phyloP scores from a whole-genome alignment of 495 filamentous ascomycete genomes.

The Pseudomonodictys pantanalensis region DNA sequence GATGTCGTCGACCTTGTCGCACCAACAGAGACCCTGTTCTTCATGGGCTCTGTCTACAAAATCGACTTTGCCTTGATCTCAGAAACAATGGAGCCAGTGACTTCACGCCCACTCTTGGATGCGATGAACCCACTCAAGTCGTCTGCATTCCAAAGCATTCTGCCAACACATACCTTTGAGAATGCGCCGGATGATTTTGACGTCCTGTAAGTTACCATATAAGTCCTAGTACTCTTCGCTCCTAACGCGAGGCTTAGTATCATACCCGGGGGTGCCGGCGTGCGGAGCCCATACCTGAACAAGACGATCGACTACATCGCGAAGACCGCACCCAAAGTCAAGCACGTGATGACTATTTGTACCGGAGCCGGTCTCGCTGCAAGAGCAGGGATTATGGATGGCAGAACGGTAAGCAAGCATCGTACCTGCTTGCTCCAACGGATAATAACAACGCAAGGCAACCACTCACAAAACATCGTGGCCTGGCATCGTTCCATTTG shows the following conservation, averaged over 20 bases:
- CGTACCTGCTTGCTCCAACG: not conserved
- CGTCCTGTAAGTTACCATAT: too few species aligned
- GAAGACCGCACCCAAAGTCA: conserved; percentile 43
- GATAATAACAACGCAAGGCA: conserved; percentile 41
- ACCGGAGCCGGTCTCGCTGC: conserved; percentile 20
- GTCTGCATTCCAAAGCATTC: conserved; percentile 40
- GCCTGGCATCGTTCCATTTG: conserved; percentile 11
- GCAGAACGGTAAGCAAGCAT: conserved; percentile 15
- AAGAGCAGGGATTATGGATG: conserved; percentile 19
- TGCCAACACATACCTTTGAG: conserved; percentile 62
- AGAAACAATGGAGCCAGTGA: conserved; percentile 51
- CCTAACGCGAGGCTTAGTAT: too few species aligned
- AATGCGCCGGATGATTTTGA: conserved; percentile 51
- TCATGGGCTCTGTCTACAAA: conserved; percentile 43
- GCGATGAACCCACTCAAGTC: conserved; percentile 36
- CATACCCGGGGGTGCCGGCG: conserved; percentile 60
- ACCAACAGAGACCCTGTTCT: conserved; percentile 58
- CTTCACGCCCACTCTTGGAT: conserved; percentile 34
- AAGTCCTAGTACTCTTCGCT: too few species aligned
- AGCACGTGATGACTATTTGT: conserved; percentile 46
- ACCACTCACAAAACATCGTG: conserved; percentile 29
- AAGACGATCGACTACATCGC: conserved; percentile 48
- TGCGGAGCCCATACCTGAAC: conserved; percentile 42
- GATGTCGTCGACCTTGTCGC: conserved; percentile 56
- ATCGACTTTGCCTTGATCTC: conserved; percentile 51